phyloP scores from a whole-genome alignment of 768 basidiomycete genomes.

The Pisolithus marmoratus region DNA sequence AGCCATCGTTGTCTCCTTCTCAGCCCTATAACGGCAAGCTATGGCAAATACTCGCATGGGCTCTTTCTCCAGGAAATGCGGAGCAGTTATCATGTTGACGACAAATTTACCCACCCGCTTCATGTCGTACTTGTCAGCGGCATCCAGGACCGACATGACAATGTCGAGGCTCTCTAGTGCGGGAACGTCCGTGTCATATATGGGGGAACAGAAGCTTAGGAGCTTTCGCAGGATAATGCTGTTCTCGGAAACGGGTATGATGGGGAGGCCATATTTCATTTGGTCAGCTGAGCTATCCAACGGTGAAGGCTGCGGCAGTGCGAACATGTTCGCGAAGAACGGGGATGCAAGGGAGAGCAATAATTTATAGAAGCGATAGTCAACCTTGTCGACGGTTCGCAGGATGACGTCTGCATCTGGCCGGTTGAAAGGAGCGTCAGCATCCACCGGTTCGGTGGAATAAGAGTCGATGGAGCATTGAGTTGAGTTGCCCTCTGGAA shows the following conservation, averaged over 20 bases:
- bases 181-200: slow-evolving; percentile 31
- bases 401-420: slow-evolving; percentile 48
- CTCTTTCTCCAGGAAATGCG: slow-evolving; percentile 29
- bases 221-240: slow-evolving; percentile 35
- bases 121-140: slow-evolving; percentile 50
- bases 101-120: slow-evolving; percentile 34
- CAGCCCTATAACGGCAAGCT: slow-evolving; percentile 32
- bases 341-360: slow-evolving; percentile 52
- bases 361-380: slow-evolving; percentile 50
- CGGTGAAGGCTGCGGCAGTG: slow-evolving; percentile 39
- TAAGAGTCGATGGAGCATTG: slow-evolving; percentile 2
- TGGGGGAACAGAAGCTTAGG: slow-evolving; percentile 45
- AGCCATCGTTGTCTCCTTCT: slow-evolving; percentile 30
- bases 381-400: slow-evolving; percentile 45
- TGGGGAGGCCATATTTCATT: slow-evolving; percentile 31
- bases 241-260: slow-evolving; percentile 46
- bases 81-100: slow-evolving; percentile 26
- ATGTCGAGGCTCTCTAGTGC: slow-evolving; percentile 34
- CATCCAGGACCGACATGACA: slow-evolving; percentile 37
- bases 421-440: slow-evolving; percentile 41
- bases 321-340: slow-evolving; percentile 53
- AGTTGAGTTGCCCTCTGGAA: slow-evolving; percentile 2
- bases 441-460: slow-evolving; percentile 18
- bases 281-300: slow-evolving; percentile 23
- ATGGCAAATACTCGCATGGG: slow-evolving; percentile 33